These are phyloP conservation scores for Nectriaceae sp. DNA, from an alignment of 2,329 filamentous ascomycete genomes.

Conservation along the genomic window DNA sequence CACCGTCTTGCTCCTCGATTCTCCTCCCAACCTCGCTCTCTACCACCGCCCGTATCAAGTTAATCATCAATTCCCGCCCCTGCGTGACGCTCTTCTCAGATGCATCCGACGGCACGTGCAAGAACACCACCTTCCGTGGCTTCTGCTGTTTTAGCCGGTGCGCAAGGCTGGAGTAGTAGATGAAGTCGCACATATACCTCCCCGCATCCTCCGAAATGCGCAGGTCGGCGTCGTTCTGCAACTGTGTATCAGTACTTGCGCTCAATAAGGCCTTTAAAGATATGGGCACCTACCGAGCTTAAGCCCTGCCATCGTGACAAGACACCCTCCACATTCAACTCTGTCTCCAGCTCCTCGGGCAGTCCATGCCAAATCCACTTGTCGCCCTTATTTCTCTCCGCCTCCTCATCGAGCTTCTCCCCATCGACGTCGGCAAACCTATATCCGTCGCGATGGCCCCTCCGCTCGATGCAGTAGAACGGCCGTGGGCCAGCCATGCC, in stretches of 20 bases:
- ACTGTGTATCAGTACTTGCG: constrained; percentile 9
- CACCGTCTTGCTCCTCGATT: constrained; percentile 19
- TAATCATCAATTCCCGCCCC: constrained; percentile 54
- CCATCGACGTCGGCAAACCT: constrained; percentile 69
- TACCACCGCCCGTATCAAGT: constrained; percentile 58
- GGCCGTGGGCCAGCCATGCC: constrained; percentile 71
- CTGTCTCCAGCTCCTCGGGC: constrained; percentile 58
- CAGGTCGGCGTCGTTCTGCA: constrained; percentile 44
- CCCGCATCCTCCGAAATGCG: constrained; percentile 71
- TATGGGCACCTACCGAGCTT: constrained; percentile 44
- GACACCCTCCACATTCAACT: constrained; percentile 59
- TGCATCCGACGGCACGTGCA: constrained; percentile 69
- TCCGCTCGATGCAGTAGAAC: constrained; percentile 70
- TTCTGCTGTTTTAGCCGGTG: constrained; percentile 51
- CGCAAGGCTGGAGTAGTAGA: constrained; percentile 70
- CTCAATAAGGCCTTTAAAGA: no score
- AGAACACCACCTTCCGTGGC: constrained; percentile 61
- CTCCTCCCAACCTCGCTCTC: constrained; percentile 47
- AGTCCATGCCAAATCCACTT: constrained; percentile 56
- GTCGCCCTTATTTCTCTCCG: constrained; percentile 48
- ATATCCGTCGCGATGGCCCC: constrained; percentile 74
- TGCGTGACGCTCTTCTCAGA: constrained; percentile 48
- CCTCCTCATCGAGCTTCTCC: constrained; percentile 54
- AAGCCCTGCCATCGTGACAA: constrained; percentile 55
- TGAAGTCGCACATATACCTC: constrained; percentile 76